These are phyloP conservation scores for Rhododendron simsii DNA, from an alignment of 148 eudicot genomes.

Conservation along the genomic window DNA sequence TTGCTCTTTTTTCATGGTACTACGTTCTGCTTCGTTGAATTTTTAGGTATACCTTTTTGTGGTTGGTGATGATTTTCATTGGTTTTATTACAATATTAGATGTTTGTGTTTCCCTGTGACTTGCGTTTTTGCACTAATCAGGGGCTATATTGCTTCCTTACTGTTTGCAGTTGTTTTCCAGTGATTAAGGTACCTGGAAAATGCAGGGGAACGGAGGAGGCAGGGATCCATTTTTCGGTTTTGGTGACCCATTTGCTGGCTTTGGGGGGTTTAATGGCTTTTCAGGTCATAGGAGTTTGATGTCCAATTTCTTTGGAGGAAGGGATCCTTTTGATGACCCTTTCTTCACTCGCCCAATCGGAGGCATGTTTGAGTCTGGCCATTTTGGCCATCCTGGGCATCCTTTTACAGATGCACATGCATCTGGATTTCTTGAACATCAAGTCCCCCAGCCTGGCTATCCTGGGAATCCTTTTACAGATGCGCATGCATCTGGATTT, in stretches of 20 bases:
- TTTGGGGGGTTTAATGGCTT: slow-evolving; percentile 54
- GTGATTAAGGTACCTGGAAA: slow-evolving; percentile 16
- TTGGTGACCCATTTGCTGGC: slow-evolving; percentile 64
- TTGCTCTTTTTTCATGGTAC: neutral
- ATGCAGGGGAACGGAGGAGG: slow-evolving; percentile 69
- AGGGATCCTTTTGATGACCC: slow-evolving; percentile 93
- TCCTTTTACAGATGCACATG: slow-evolving; percentile 14
- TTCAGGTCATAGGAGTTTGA: slow-evolving; percentile 52
- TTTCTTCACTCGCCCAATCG: slow-evolving; percentile 66
- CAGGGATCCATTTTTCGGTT: slow-evolving; percentile 39
- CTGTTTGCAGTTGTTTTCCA: slow-evolving; percentile 8
- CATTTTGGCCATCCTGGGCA: slow-evolving; percentile 32
- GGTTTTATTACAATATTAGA: neutral
- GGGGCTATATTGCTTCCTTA: neutral
- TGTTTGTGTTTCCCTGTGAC: neutral
- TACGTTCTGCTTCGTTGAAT: neutral
- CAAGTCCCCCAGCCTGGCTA: slow-evolving; percentile 28
- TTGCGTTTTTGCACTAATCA: neutral
- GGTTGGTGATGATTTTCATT: neutral
- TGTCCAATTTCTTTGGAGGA: slow-evolving; percentile 74
- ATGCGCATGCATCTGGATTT: slow-evolving; percentile 37
- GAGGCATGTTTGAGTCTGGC: slow-evolving; percentile 53
- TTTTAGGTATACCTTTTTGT: neutral
- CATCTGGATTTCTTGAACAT: slow-evolving; percentile 48
- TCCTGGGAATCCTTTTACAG: neutral